Evolutionary conservation across 2,329 filamentous ascomycete genomes (phyloP), one percentile per base, ranked within the genome.

Genomic region (Rhynchosporium graminicola): DNA sequence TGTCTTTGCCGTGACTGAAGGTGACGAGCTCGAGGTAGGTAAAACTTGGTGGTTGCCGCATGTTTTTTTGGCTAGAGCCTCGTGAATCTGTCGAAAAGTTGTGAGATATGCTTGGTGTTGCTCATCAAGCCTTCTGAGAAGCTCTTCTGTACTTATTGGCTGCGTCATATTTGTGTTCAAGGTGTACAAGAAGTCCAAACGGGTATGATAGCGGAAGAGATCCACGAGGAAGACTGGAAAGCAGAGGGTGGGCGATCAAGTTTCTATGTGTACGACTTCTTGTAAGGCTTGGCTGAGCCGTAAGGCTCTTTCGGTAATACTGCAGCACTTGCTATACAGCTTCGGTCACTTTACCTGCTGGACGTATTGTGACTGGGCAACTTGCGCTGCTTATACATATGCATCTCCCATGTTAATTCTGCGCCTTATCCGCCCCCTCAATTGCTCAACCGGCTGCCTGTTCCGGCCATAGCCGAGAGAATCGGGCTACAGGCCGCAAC

Each of bases 61-160:
- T 36, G 57, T 28, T 4, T 48, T 61, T n/a, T 67, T 63, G 13
- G 60, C 59, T 28, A 71, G 62, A 62, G 69, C 67, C 45, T 71
- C 68, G 51, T 70, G 70, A 6, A 70, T 64, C 7, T 68, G 55
- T 20, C 55, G 65, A 50, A 70, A 70, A 9, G 69, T 70, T 13
- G 69, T 58, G 8, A 70, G 59, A 56, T 71, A 70, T 8, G 68
- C 69, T 55, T 68, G 65, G 38, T 71, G 69, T 55, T 71, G 67
- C 8, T 69, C 67, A 29, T 70, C 69, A 3, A 71, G 70, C 52
- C 58, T 58, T 51, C 64, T 67, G 20, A 71, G 63, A 13, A 71
- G 60, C 56, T 71, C 70, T 28, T 70, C 68, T 15, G 64, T 61
- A 20, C 33, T 67, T 29, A 58, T 31, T 10, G 36, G 33, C 40